phyloP scores from a whole-genome alignment of 805 yeast species.

The Dipodascus albidus region DNA sequence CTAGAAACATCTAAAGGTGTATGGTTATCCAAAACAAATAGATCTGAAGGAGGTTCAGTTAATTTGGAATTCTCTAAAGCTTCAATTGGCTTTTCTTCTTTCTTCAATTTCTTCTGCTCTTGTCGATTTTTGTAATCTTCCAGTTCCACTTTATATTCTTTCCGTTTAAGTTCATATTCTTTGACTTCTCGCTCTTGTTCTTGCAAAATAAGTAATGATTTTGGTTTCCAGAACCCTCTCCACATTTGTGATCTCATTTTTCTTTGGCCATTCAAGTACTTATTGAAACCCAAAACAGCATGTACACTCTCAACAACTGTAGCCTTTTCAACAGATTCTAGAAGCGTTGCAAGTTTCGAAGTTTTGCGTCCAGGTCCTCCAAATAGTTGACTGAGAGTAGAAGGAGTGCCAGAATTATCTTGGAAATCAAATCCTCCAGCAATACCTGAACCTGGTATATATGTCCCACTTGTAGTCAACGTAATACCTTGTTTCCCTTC shows the following conservation, averaged over 20 bases:
- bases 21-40: background rate
- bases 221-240: constrained; percentile 23
- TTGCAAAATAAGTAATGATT: constrained; percentile 35
- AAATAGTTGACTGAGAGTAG: background rate
- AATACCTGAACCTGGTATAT: constrained; percentile 19
- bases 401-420: constrained; percentile 6
- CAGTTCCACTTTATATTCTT: constrained; percentile 5
- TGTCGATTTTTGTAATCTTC: constrained; percentile 8
- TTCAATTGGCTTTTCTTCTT: background rate
- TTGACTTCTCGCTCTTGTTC: constrained; percentile 9
- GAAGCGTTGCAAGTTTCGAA: constrained; percentile 11
- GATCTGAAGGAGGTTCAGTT: background rate
- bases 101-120: background rate
- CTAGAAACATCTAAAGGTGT: background rate
- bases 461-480: constrained; percentile 7
- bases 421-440: constrained; percentile 19
- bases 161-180: constrained; percentile 1
- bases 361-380: constrained; percentile 5
- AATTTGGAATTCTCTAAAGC: background rate
- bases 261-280: constrained; percentile 21
- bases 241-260: constrained; percentile 20
- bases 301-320: constrained; percentile 17
- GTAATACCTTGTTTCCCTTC: background rate
- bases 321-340: constrained; percentile 7
- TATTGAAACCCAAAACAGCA: constrained; percentile 17